A percentile compares a stretch with the other conserved stretches of the same genome.
phyloP scores from a whole-genome alignment of 371 early-diverging fungal species.

The Umbelopsis sp. region DNA sequence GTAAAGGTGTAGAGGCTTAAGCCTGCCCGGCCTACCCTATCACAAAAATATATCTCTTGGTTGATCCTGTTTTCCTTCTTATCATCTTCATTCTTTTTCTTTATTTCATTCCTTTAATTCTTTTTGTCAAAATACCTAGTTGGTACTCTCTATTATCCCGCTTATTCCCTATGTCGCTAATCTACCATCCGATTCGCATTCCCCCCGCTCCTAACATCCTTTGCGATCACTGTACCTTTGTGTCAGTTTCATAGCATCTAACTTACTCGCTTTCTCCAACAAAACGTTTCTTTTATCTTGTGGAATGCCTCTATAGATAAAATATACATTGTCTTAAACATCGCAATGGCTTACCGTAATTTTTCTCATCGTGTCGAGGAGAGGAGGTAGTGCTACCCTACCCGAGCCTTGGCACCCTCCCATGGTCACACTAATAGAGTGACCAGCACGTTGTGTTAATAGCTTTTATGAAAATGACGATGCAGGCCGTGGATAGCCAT shows the following conservation, averaged over 20 bases:
- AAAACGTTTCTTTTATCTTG: no score
- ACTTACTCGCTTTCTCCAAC: no score
- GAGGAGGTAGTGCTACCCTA: background rate
- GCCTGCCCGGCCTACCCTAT: background rate
- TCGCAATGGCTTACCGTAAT: background rate
- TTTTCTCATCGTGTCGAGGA: no score
- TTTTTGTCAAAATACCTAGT: background rate
- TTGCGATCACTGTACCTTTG: background rate
- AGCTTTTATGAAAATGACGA: no score
- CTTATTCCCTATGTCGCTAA: background rate
- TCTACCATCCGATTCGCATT: slow-evolving; percentile 11
- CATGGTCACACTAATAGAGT: background rate
- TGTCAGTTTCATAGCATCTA: background rate
- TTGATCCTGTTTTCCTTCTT: background rate
- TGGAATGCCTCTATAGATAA: no score
- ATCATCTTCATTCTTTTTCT: background rate
- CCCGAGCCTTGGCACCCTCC: no score
- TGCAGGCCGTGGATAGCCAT: no score
- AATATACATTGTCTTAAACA: background rate
- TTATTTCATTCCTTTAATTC: slow-evolving; percentile 8
- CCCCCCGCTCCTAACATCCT: background rate
- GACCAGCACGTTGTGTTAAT: background rate
- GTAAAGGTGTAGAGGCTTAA: slow-evolving; percentile 16
- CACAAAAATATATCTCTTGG: background rate
- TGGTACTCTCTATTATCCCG: background rate